phyloP scores from a whole-genome alignment of 2,329 filamentous ascomycete species.

The Exophiala sideris region DNA sequence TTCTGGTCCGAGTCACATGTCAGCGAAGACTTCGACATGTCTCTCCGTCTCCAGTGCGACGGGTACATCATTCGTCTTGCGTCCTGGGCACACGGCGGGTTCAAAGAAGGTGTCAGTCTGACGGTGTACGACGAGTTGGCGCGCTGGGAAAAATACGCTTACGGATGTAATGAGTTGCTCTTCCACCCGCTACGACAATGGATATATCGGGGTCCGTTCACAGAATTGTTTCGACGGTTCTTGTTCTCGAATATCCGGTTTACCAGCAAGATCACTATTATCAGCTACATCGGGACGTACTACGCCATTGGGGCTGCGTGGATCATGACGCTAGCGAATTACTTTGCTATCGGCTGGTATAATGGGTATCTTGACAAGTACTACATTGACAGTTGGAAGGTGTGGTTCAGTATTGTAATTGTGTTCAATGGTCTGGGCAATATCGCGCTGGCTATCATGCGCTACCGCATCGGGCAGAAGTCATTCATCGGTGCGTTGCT shows the following conservation, averaged over 20 bases:
- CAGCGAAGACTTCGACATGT: slow-evolving; percentile 75
- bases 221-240: slow-evolving; percentile 72
- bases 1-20: slow-evolving; percentile 75
- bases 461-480: slow-evolving; percentile 59
- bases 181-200: slow-evolving; percentile 75
- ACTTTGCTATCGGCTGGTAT: slow-evolving; percentile 69
- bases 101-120: slow-evolving; percentile 76
- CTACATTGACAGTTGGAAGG: slow-evolving; percentile 65
- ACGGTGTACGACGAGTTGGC: slow-evolving; percentile 82
- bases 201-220: slow-evolving; percentile 72
- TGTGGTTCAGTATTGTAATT: slow-evolving; percentile 61
- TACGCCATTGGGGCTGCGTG: slow-evolving; percentile 68
- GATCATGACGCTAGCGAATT: slow-evolving; percentile 66
- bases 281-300: slow-evolving; percentile 69
- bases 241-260: slow-evolving; percentile 60
- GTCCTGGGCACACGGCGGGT: slow-evolving; percentile 65
- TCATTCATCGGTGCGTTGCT: slow-evolving; percentile 49
- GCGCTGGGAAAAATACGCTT: slow-evolving; percentile 84
- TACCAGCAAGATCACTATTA: slow-evolving; percentile 66
- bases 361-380: slow-evolving; percentile 64
- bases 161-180: slow-evolving; percentile 76
- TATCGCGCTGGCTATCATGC: slow-evolving; percentile 58
- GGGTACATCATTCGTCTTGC: slow-evolving; percentile 68
- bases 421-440: slow-evolving; percentile 67
- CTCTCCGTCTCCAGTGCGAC: slow-evolving; percentile 65